Conservation (phyloP, 352 stramenopile genomes). For the Phytopythium kandeliae region DNA sequence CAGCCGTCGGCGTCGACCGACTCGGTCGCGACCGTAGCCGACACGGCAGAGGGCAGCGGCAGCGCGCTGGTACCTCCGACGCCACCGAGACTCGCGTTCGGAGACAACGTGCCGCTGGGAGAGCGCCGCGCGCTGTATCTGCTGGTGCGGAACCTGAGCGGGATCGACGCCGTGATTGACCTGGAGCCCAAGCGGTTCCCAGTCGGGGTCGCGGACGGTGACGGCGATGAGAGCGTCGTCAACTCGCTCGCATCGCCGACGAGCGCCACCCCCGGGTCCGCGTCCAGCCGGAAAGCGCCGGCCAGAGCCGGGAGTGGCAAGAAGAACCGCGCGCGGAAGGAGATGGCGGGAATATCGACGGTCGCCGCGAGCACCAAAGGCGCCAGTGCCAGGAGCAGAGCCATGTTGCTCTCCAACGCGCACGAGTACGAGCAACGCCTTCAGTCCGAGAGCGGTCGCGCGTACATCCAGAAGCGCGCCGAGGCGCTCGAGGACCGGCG, state of each 20-base stretch:
- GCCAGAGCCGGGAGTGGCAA: constrained; percentile 7
- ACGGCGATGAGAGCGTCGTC: background rate
- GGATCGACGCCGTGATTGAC: constrained; percentile 57
- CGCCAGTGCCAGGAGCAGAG: constrained; percentile 10
- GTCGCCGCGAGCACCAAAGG: background rate
- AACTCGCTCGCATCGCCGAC: background rate
- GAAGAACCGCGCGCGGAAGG: constrained; percentile 1
- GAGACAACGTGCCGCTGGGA: constrained; percentile 51
- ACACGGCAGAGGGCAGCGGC: background rate
- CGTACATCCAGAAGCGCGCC: constrained; percentile 35
- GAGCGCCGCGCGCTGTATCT: constrained; percentile 40
- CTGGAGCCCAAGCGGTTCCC: constrained; percentile 59
- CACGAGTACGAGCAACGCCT: constrained; percentile 43
- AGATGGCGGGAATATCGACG: background rate
- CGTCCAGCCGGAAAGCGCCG: background rate
- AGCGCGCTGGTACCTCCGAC: background rate
- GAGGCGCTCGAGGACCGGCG: constrained; percentile 39
- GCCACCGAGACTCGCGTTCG: constrained; percentile 56
- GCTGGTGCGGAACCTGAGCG: constrained; percentile 73
- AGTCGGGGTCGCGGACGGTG: background rate
- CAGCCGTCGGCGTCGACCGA: constrained; percentile 9
- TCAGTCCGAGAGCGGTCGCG: constrained; percentile 42
- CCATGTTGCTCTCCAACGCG: constrained; percentile 23
- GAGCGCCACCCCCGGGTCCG: background rate
- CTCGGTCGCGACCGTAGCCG: constrained; percentile 3